Percentiles rank a stretch among this genome's conserved stretches.
Conservation (phyloP, 2,329 filamentous ascomycete genomes). For the Geoglossum cookeanum region DNA sequence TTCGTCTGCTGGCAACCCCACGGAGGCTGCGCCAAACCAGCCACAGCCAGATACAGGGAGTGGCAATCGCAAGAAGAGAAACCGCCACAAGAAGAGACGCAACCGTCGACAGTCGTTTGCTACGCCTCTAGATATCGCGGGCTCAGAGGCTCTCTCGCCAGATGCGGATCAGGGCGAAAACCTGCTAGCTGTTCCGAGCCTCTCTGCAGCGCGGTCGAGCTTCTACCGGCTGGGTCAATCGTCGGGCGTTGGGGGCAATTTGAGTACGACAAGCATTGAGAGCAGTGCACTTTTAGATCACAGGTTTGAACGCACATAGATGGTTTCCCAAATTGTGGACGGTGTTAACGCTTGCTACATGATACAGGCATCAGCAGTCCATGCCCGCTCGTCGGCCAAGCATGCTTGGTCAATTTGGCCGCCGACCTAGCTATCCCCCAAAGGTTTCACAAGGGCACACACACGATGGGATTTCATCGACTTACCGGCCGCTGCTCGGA, state of each 20-base stretch:
- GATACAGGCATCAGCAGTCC: constrained; percentile 35
- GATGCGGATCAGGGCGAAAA: constrained; percentile 14
- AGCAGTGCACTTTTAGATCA: constrained; percentile 80
- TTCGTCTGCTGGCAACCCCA: background rate
- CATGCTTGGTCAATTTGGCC: constrained; percentile 26
- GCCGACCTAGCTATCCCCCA: constrained; percentile 22
- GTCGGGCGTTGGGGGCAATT: constrained; percentile 27
- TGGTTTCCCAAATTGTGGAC: background rate
- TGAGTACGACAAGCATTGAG: constrained; percentile 74
- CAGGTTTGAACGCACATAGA: constrained; percentile 29
- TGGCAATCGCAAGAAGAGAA: background rate
- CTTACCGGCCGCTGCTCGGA: constrained; percentile 4
- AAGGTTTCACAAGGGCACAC: constrained; percentile 15
- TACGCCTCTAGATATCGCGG: constrained; percentile 36
- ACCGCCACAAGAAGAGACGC: constrained; percentile 18
- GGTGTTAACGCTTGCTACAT: constrained; percentile 9
- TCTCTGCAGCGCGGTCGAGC: constrained; percentile 22
- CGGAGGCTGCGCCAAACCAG: background rate
- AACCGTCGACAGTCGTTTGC: constrained; percentile 67
- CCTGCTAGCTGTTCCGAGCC: constrained; percentile 16
- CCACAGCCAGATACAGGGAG: background rate
- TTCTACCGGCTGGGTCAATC: constrained; percentile 33
- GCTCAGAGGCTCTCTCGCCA: constrained; percentile 14
- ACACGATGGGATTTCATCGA: constrained; percentile 4
- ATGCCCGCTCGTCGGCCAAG: constrained; percentile 45